Conservation (phyloP, 2,329 filamentous ascomycete genomes). For the Fusarium haematococcum region DNA sequence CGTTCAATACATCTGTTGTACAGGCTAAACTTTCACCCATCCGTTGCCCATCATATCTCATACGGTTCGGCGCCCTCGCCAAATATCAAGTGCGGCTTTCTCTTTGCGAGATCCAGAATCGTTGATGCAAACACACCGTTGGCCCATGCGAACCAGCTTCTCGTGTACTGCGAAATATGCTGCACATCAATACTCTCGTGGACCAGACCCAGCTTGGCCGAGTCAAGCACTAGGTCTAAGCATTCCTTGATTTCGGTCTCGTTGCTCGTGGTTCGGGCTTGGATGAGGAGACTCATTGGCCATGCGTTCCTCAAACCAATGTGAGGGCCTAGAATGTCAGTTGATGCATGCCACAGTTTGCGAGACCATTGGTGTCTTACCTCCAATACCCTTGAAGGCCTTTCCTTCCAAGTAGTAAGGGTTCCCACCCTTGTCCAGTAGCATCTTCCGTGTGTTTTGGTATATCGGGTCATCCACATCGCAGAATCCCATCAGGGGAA, state of each 20-base stretch:
- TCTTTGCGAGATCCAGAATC: constrained; percentile 86
- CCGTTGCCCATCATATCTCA: constrained; percentile 52
- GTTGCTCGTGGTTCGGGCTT: constrained; percentile 88
- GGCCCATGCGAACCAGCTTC: constrained; percentile 98
- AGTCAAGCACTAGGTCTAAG: constrained; percentile 79
- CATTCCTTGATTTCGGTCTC: constrained; percentile 84
- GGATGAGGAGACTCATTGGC: constrained; percentile 95
- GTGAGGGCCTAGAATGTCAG: constrained; percentile 61
- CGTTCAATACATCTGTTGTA: neutral
- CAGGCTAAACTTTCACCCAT: neutral
- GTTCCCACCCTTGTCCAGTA: constrained; percentile 81
- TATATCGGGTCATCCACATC: constrained; percentile 76
- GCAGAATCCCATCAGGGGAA: constrained; percentile 84
- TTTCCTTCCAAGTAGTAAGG: constrained; percentile 87
- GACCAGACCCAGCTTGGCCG: constrained; percentile 81
- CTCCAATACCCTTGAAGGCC: constrained; percentile 89
- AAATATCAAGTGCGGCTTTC: constrained; percentile 91
- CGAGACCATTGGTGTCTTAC: constrained; percentile 56
- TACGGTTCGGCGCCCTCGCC: constrained; percentile 72
- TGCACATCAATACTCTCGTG: constrained; percentile 95
- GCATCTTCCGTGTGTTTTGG: constrained; percentile 84
- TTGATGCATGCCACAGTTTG: neutral
- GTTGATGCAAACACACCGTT: constrained; percentile 96
- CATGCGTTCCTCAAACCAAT: constrained; percentile 92
- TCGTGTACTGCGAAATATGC: constrained; percentile 73